These are phyloP conservation scores for Ogataea corticis DNA, from an alignment of 805 yeast genomes.

Conservation along the genomic window DNA sequence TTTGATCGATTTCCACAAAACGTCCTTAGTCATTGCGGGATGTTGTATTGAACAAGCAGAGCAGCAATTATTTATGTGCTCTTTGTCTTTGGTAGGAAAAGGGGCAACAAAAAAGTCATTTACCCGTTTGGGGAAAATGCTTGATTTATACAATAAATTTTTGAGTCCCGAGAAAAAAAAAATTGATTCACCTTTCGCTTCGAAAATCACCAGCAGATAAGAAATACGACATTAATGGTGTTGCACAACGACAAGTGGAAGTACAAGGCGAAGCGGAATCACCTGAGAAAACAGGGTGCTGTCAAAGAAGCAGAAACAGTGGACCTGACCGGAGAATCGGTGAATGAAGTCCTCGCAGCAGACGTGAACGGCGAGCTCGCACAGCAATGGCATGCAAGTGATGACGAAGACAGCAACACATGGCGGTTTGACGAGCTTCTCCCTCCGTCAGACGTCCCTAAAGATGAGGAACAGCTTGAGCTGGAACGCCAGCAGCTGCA, in stretches of 20 bases:
- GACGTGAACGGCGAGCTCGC: no score
- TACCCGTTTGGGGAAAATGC: slow-evolving; percentile 2
- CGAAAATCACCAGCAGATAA: neutral
- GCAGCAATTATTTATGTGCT: no score
- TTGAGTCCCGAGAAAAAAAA: no score
- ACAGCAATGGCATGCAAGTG: no score
- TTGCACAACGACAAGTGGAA: slow-evolving; percentile 57
- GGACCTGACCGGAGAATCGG: neutral
- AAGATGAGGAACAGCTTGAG: slow-evolving; percentile 16
- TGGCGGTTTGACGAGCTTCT: slow-evolving; percentile 32
- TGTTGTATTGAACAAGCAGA: no score
- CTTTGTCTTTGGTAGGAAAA: no score
- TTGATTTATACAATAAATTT: neutral
- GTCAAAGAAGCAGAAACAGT: slow-evolving; percentile 10
- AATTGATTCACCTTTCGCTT: no score
- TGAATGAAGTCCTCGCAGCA: no score
- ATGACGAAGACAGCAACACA: slow-evolving; percentile 25
- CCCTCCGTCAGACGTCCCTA: slow-evolving; percentile 8
- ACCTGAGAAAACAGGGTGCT: slow-evolving; percentile 44
- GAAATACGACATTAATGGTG: slow-evolving; percentile 38
- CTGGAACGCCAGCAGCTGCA: slow-evolving; percentile 7
- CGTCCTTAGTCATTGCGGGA: slow-evolving; percentile 27
- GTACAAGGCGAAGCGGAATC: slow-evolving; percentile 42
- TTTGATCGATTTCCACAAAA: slow-evolving; percentile 30
- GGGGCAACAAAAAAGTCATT: slow-evolving; percentile 1